Evolutionary conservation across 371 early-diverging fungal genomes (phyloP), one percentile per base, ranked within the genome.

Genomic region (Batkoa obscura): DNA sequence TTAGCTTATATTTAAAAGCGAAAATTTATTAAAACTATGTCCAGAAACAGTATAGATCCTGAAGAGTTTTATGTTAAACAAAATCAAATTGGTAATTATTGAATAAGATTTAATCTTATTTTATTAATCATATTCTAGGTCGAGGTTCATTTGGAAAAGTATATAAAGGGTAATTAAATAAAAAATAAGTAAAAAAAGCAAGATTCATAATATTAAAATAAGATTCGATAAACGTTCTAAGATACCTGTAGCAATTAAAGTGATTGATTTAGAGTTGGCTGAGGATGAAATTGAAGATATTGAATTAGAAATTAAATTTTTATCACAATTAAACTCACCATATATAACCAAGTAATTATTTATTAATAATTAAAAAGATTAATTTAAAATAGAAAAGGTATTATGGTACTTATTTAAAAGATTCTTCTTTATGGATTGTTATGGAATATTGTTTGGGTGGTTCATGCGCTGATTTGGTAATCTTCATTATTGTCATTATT

Each of bases 281-380:
- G 96, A 95, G 64, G 95, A 95, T 62, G 94, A 97, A 62, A 93
- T 95, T 60, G 94, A 94, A 59, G 98, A 95, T 70, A 94, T 97
- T 64, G 92, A 90, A 63, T 87, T 88, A 65, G 98, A 97, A 64
- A 97, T 95, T 66, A 79, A 77, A 50, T 91, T 97, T 56, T 73
- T 97, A 15, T 86, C 91, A 13, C 94, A 94, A 62, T 70, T 93
- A 51, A 87, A 92, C 62, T 90, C 91, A 6, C 79, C 76, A 35
- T 83, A 80, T 66, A 86, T 94, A 38, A 93, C 91, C 58, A 86
- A 85, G 83, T 87, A 82, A 23, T 35, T 23, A 15, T 53, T 34
- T 36, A n/a, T 17, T 31, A n/a, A 12, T 37, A 46, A 32, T 23
- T 2, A 56, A n/a, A n/a, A n/a, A n/a, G n/a, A n/a, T n/a, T n/a